Base-by-base conservation (phyloP, 352 stramenopile species). In the Pythium vanterpoolii region DNA sequence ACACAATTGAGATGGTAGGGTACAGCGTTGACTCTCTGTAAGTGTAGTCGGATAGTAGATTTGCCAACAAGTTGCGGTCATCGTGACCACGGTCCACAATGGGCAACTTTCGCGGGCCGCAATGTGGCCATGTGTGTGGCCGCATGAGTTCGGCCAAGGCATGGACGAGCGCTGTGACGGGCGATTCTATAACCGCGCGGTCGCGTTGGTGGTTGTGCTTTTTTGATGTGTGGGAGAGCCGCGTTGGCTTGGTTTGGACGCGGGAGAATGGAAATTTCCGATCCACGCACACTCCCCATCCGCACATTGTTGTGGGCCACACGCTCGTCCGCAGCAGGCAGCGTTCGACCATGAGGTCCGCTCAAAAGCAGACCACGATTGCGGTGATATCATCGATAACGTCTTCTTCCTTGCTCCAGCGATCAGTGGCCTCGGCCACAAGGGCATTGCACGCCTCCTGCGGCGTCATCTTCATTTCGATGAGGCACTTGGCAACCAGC, bases 341-440 rank as follows among this genome's bases (percentile, higher is more conserved):
- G 4, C 18, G 13, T 21, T 18, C 34, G 34, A n/a, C n/a, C 13
- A 18, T 11, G 34, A 16, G 13, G 34, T n/a, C 9, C 23, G 21
- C 14, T 84, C 69, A 89, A 56, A 91, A 88, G 63, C 72, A 90
- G 44, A 88, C 75, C 30, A 91, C 55, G 11, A 72, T 59, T 42
- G 71, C 79, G 13, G 83, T 94, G 61, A 91, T 92, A 66, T 95
- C 85, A 53, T 95, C 85, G 6, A 95, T 72, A 26, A 92, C 79
- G 52, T 91, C 77, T 59, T 95, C 83, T 53, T 95, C 83, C 16
- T 68, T 73, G 38, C 86, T 85, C 85, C 85, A 95, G 47, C 81
- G 81, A 62, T 87, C 71, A 36, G 69, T 75, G 13, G 83, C 81
- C 64, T 90, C 83, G 3, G 79, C 77, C 13, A 91, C 69, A 6